Evolutionary conservation across 176 grass and related monocot genomes (phyloP), one percentile per base, ranked within the genome.

Genomic region (Pontederia paniculata): DNA sequence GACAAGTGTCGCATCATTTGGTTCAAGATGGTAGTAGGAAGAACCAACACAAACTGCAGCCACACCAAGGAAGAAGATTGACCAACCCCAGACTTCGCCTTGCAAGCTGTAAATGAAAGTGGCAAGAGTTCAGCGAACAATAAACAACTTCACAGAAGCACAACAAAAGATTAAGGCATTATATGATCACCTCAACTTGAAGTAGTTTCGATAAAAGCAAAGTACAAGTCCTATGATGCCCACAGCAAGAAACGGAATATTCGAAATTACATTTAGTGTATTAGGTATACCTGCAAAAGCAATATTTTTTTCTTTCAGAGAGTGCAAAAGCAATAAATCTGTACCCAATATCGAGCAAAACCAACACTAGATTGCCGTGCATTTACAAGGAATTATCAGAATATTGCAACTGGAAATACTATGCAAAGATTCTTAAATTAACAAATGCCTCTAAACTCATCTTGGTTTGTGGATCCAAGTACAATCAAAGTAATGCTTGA

Each of bases 11-110:
- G 80, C 59, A 66, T 97, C 77, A 62, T 83, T 79, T 0, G 91
- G 86, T 9, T 77, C 65, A 47, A 97, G 82, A 86, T 96, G 91
- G 57, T 96, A 96, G 74, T 96, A 96, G 52, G 85, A 75, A 1
- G 86, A 96, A 41, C 91, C 91, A 42, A 96, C 78, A 62, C 67
- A 78, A 62, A 96, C 86, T 42, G 82, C 60, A 16, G 74, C 71
- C 18, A 89, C 82, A 12, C 85, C 91, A 54, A 70, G 21, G 65
- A 71, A 97, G 70, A 97, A 97, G 9, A 85, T 61, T 44, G 82
- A 72, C 91, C 91, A 97, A 17, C 86, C 84, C 68, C 66, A 78
- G 42, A 87, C 73, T 75, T 97, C 91, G 19, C 91, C 91, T 63
- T 84, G 74, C 13, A 79, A 89, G 52, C 91, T 89, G 78, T 62